A percentile compares a stretch with the other conserved stretches of the same genome.
phyloP scores from a whole-genome alignment of 2,329 filamentous ascomycete genomes.

The Westerdykella sp. region DNA sequence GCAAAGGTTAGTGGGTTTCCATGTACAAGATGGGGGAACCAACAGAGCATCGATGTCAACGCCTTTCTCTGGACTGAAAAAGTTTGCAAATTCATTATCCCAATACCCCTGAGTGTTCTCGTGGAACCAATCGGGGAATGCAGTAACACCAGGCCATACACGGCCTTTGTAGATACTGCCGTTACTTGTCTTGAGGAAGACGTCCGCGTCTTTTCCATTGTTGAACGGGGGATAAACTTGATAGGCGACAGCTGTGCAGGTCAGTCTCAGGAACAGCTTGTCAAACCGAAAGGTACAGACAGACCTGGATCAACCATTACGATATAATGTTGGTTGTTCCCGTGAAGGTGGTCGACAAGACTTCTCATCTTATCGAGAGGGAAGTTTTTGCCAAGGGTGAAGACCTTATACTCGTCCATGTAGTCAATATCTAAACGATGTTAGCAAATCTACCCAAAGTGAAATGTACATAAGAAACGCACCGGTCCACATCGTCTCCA shows the following conservation, averaged over 20 bases:
- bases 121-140: conserved; percentile 72
- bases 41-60: conserved; percentile 66
- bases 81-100: conserved; percentile 60
- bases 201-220: conserved; percentile 51
- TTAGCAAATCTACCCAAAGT: conserved; percentile 3
- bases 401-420: conserved; percentile 55
- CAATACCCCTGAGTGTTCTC: conserved; percentile 59
- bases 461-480: conserved; percentile 36
- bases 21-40: neutral
- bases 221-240: conserved; percentile 52
- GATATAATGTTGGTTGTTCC: conserved; percentile 61
- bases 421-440: conserved; percentile 55
- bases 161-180: conserved; percentile 55
- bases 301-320: conserved; percentile 67
- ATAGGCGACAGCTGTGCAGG: conserved; percentile 44
- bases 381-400: conserved; percentile 59
- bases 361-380: conserved; percentile 56
- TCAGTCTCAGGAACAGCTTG: conserved; percentile 38
- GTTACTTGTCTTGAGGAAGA: conserved; percentile 50
- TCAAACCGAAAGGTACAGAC: neutral
- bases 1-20: neutral
- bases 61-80: conserved; percentile 59
- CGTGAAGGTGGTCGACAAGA: conserved; percentile 59
- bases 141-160: conserved; percentile 70
- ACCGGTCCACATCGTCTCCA: conserved; percentile 68